These are phyloP conservation scores for Yarrowia sp. DNA, from an alignment of 805 yeast genomes.

Conservation along the genomic window DNA sequence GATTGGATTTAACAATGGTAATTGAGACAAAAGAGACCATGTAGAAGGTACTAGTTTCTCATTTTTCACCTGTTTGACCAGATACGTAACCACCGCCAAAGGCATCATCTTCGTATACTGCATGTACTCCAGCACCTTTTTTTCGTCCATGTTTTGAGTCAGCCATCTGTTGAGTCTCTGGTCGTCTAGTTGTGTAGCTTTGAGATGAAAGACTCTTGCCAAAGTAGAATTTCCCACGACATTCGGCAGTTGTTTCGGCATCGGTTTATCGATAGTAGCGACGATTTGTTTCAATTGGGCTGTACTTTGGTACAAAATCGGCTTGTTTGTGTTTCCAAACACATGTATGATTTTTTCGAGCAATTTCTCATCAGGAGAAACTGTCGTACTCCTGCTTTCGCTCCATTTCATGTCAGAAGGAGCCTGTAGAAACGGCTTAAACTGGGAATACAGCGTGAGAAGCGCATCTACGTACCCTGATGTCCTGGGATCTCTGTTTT, in stretches of 20 bases:
- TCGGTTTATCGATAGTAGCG: constrained; percentile 16
- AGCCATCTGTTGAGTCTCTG: constrained; percentile 26
- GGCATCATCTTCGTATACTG: constrained; percentile 14
- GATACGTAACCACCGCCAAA: neutral
- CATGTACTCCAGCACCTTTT: constrained; percentile 8
- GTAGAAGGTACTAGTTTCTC: neutral
- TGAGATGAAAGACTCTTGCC: constrained; percentile 2
- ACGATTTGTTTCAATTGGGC: constrained; percentile 13
- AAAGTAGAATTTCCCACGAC: neutral
- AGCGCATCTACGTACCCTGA: constrained; percentile 17
- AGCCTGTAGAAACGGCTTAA: constrained; percentile 10
- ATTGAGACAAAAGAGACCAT: neutral
- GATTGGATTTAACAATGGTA: neutral
- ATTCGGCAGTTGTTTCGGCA: constrained; percentile 20
- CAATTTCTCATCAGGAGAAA: constrained; percentile 13
- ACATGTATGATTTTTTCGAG: constrained; percentile 10
- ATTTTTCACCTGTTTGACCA: neutral
- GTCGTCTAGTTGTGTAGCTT: constrained; percentile 1
- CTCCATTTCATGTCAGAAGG: constrained; percentile 29
- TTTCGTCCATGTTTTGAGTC: constrained; percentile 11
- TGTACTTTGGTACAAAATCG: constrained; percentile 19
- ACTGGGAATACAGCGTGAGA: constrained; percentile 13
- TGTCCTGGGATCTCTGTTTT: constrained; percentile 29
- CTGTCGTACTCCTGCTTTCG: neutral
- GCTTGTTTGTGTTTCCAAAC: constrained; percentile 5